Evolutionary conservation across 257 asterid species (phyloP).

Genomic region (Asclepias syriaca): DNA sequence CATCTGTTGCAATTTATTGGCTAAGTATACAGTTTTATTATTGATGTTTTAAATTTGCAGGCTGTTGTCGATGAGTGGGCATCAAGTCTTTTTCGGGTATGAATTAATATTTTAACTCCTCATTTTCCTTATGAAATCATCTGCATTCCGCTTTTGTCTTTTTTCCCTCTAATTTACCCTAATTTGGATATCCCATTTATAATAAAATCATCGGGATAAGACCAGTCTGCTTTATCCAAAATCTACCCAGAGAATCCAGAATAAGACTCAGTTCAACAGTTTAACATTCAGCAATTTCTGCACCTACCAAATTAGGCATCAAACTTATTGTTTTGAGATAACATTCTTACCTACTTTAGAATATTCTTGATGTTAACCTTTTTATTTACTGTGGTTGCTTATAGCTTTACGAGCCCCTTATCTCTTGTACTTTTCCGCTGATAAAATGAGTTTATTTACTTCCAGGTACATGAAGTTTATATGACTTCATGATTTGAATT

Average conservation of each 20-base stretch:
- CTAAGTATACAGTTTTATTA: not conserved
- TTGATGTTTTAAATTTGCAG: slow-evolving; percentile 40
- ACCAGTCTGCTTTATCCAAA: not conserved
- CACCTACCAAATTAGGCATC: too few species aligned
- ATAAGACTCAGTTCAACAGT: not conserved
- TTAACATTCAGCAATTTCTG: too few species aligned
- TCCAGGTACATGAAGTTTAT: not conserved
- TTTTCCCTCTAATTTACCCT: not conserved
- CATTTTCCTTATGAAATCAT: slow-evolving; percentile 10
- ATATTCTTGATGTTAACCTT: too few species aligned
- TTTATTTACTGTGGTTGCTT: too few species aligned
- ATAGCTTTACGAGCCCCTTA: too few species aligned
- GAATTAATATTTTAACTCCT: slow-evolving; percentile 25
- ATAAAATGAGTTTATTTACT: not conserved
- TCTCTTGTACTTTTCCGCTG: too few species aligned
- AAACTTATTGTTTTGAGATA: too few species aligned
- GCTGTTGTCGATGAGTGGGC: slow-evolving; percentile 98
- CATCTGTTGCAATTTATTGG: not conserved
- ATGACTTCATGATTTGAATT: not conserved
- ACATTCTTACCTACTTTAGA: too few species aligned
- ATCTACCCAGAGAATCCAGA: not conserved
- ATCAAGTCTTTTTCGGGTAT: slow-evolving; percentile 95
- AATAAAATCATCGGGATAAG: not conserved
- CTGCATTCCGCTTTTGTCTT: not conserved
- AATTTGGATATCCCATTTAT: not conserved